Base-by-base conservation (phyloP, 2,329 filamentous ascomycete species). In the Aspergillus glaucus region DNA sequence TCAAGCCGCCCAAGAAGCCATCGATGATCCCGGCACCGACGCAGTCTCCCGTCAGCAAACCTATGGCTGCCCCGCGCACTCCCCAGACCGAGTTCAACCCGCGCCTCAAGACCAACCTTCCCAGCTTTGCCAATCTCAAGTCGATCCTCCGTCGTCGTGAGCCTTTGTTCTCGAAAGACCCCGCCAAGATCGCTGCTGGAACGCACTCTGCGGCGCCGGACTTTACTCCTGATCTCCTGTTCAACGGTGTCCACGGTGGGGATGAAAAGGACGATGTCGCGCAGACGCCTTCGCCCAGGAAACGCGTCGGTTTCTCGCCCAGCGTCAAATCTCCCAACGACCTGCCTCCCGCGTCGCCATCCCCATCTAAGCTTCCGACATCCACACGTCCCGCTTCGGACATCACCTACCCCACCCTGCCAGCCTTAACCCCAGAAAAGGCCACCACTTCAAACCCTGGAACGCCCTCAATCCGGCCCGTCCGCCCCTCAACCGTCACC, bases 221-320 rank as follows among this genome's bases (percentile, higher is more conserved):
- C 41, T 71, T 70, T 55, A 64, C 69, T 37, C 63, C 77, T 10
- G 74, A 81, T 28, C 82, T 80, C 57, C 71, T 75, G 19, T 63
- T 83, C 28, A 51, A 45, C 17, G 62, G 58, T 37, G 54, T 67
- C 10, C 60, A 59, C 17, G 58, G 61, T 22, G 45, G 50, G 9
- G 57, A 61, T 15, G 49, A 46, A 28, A 61, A 58, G 3, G 53
- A 58, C 21, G 64, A 64, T 17, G 51, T 59, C 4, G 60, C 76
- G 15, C 83, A 81, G 4, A 88, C 86, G 1, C 86, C 86, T 6
- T 83, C 84, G 28, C 79, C 83, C 21, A 87, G 83, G 66, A 95
- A 94, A 72, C 85, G 81, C 48, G 88, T 95, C 32, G 84, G 87
- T 45, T 95, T 95, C 61, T 89, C 86, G 0, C 85, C 84, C 0